Percentiles rank a stretch among this genome's conserved stretches.
phyloP scores from a whole-genome alignment of 345 rosid genomes.

The Angophora floribunda region DNA sequence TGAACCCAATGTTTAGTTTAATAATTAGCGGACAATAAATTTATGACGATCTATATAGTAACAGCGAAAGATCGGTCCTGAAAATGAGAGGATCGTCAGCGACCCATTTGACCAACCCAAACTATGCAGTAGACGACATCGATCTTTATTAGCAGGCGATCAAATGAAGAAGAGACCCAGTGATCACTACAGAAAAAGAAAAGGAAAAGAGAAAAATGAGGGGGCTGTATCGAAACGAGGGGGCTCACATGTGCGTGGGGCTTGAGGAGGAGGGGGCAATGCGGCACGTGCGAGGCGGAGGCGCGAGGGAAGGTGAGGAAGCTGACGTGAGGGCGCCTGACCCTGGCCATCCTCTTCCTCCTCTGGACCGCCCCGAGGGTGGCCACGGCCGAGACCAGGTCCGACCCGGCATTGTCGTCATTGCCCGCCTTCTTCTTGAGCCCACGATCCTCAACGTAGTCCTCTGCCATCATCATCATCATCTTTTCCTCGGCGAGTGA shows the following conservation, averaged over 20 bases:
- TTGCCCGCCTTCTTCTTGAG: not conserved
- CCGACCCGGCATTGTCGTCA: conserved; percentile 6
- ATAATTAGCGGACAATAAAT: not conserved
- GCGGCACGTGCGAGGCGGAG: conserved; percentile 27
- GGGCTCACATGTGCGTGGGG: not conserved
- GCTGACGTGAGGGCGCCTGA: conserved; percentile 56
- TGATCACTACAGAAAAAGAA: not conserved
- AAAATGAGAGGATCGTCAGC: not conserved
- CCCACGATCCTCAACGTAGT: not conserved
- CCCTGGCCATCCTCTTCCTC: conserved; percentile 91
- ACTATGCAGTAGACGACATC: not conserved
- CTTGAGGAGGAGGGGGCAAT: not conserved
- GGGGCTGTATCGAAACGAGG: not conserved
- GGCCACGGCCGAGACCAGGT: conserved; percentile 26
- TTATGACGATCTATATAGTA: not conserved
- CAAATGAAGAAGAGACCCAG: not conserved
- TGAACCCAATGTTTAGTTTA: not conserved
- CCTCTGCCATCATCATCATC: conserved; percentile 7
- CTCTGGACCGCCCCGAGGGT: conserved; percentile 46
- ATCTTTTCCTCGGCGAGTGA: not conserved
- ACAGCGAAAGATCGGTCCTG: not conserved
- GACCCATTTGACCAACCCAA: not conserved
- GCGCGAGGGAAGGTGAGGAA: conserved; percentile 24
- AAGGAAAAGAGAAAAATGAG: not conserved
- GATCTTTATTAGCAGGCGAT: not conserved